Evolutionary conservation across 768 basidiomycete species (phyloP).

Genomic region (Trametes coccinea): DNA sequence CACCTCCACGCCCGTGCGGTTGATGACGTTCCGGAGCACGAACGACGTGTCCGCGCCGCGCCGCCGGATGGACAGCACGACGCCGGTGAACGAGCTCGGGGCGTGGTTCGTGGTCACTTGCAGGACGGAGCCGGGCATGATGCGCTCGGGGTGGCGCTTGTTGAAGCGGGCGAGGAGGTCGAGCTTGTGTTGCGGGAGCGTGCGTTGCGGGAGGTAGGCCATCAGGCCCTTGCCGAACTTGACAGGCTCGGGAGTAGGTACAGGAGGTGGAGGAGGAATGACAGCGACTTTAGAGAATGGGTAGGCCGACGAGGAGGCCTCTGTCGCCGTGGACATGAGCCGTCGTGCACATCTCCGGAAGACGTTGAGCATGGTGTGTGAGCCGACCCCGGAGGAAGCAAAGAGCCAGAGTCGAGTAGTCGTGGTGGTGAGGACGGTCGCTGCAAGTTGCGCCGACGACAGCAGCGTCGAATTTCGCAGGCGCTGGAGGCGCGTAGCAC

Average conservation of each 20-base stretch:
- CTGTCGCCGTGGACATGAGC: slow-evolving; percentile 46
- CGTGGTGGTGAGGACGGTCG: background rate
- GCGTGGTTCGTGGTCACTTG: slow-evolving; percentile 76
- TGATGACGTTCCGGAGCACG: slow-evolving; percentile 84
- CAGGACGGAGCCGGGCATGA: slow-evolving; percentile 85
- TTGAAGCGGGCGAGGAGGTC: slow-evolving; percentile 74
- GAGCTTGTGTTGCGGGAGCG: slow-evolving; percentile 69
- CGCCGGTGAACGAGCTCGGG: slow-evolving; percentile 84
- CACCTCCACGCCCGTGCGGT: slow-evolving; percentile 92
- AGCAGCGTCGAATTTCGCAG: slow-evolving; percentile 1
- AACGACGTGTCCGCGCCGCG: slow-evolving; percentile 89
- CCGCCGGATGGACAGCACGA: slow-evolving; percentile 80
- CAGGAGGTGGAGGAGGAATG: slow-evolving; percentile 44
- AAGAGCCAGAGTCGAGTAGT: background rate
- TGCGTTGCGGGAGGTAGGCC: slow-evolving; percentile 65
- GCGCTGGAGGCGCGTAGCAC: slow-evolving; percentile 16
- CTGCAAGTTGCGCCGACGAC: background rate
- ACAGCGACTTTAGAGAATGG: slow-evolving; percentile 75
- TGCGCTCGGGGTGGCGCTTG: slow-evolving; percentile 61
- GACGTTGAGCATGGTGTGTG: slow-evolving; percentile 37
- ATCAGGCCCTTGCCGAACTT: slow-evolving; percentile 76
- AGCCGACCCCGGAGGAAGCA: background rate
- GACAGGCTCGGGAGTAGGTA: slow-evolving; percentile 47
- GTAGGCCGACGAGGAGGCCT: slow-evolving; percentile 41
- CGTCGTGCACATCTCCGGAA: slow-evolving; percentile 39